phyloP scores from a whole-genome alignment of 176 grass and related monocot species.

The Stipa capillata region DNA sequence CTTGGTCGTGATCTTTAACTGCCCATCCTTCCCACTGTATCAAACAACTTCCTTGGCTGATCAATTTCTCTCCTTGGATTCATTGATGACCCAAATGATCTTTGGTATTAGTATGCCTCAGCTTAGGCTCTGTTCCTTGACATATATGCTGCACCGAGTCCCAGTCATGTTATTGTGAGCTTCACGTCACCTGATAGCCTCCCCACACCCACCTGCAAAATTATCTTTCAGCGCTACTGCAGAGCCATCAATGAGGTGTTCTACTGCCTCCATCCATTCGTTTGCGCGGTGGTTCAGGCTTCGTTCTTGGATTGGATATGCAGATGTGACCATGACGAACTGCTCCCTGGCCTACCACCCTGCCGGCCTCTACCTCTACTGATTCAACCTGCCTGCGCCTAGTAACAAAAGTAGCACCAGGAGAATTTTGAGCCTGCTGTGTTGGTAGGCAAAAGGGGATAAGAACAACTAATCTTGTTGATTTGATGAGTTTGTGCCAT shows the following conservation, averaged over 20 bases:
- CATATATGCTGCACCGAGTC: background rate
- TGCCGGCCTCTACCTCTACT: conserved; percentile 20
- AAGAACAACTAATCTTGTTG: background rate
- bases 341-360: conserved; percentile 11
- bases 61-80: background rate
- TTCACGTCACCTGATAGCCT: conserved; percentile 8
- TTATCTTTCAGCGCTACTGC: background rate
- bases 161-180: background rate
- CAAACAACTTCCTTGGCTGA: background rate
- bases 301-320: conserved; percentile 30
- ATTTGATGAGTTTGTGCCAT: background rate
- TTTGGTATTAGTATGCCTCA: background rate
- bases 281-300: conserved; percentile 28
- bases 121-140: background rate
- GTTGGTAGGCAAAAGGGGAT: background rate
- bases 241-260: background rate
- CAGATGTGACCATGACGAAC: conserved; percentile 21
- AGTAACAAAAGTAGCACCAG: background rate
- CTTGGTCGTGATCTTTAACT: background rate
- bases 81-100: background rate
- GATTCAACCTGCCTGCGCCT: background rate
- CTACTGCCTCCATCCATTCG: background rate
- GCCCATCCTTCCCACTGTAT: background rate
- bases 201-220: conserved; percentile 11
- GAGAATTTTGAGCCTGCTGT: background rate